phyloP scores from a whole-genome alignment of 2,329 filamentous ascomycete genomes.

The Dactylellina parvicollis region DNA sequence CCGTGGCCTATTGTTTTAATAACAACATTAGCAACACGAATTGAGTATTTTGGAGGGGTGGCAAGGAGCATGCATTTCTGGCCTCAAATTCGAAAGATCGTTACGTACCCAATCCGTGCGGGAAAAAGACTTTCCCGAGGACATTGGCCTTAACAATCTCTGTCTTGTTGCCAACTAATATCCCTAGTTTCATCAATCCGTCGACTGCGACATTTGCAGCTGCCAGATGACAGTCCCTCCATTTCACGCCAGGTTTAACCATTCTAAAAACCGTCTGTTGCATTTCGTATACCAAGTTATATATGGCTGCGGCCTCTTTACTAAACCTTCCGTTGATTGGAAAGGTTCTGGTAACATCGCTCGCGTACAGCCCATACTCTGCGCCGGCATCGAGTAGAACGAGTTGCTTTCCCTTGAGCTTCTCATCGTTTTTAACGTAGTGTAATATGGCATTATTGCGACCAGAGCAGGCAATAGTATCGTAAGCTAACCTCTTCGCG shows the following conservation, averaged over 20 bases:
- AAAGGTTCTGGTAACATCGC: constrained; percentile 87
- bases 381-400: constrained; percentile 87
- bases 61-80: no score
- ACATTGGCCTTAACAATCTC: constrained; percentile 67
- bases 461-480: constrained; percentile 85
- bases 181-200: constrained; percentile 76
- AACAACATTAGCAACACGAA: no score
- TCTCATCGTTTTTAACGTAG: constrained; percentile 80
- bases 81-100: no score
- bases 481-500: constrained; percentile 80
- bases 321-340: constrained; percentile 78
- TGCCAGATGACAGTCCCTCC: constrained; percentile 75
- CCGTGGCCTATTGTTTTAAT: constrained; percentile 66
- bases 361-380: constrained; percentile 85
- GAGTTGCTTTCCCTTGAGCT: constrained; percentile 75
- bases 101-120: constrained; percentile 65
- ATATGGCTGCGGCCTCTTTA: constrained; percentile 75
- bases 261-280: constrained; percentile 77
- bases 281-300: constrained; percentile 82
- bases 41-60: no score
- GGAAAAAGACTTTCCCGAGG: constrained; percentile 72
- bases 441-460: constrained; percentile 83
- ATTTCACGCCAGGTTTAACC: constrained; percentile 75
- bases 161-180: constrained; percentile 72
- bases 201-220: constrained; percentile 77